phyloP scores from a whole-genome alignment of 768 basidiomycete genomes.

The Mycena sanguinolenta region DNA sequence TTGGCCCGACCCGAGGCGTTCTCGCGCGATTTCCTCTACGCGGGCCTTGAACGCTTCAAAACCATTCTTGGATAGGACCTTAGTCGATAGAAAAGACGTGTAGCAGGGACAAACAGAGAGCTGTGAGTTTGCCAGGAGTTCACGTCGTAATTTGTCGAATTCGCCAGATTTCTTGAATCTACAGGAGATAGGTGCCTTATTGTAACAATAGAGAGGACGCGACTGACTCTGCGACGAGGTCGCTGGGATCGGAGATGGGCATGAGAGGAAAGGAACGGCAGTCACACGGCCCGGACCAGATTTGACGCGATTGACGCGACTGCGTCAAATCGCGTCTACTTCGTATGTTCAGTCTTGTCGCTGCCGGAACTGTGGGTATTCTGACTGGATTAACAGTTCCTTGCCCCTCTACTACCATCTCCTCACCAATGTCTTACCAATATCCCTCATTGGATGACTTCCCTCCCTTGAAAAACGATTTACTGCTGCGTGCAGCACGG shows the following conservation, averaged over 20 bases:
- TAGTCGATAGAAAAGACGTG: slow-evolving; percentile 18
- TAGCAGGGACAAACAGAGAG: slow-evolving; percentile 59
- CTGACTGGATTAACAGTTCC: slow-evolving; percentile 31
- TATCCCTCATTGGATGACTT: slow-evolving; percentile 81
- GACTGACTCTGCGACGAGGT: slow-evolving; percentile 75
- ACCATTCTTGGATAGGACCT: slow-evolving; percentile 56
- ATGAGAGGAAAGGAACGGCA: slow-evolving; percentile 40
- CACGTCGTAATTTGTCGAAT: slow-evolving; percentile 78
- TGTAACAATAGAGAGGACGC: background rate
- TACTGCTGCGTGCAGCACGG: slow-evolving; percentile 88
- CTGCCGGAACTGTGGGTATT: slow-evolving; percentile 27
- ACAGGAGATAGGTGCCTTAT: slow-evolving; percentile 9
- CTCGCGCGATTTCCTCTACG: slow-evolving; percentile 72
- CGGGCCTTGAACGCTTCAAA: slow-evolving; percentile 66
- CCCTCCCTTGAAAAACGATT: slow-evolving; percentile 87
- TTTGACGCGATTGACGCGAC: slow-evolving; percentile 3
- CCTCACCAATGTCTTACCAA: slow-evolving; percentile 50
- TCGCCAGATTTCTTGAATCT: slow-evolving; percentile 88
- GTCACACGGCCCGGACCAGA: background rate
- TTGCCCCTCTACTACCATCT: slow-evolving; percentile 31
- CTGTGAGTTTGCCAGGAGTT: slow-evolving; percentile 73
- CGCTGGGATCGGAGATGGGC: slow-evolving; percentile 68
- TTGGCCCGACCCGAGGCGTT: slow-evolving; percentile 67
- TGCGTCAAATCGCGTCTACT: slow-evolving; percentile 18
- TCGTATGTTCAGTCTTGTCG: slow-evolving; percentile 17